Evolutionary conservation across 2,329 filamentous ascomycete genomes (phyloP).

Genomic region (Epichloe uncinata): DNA sequence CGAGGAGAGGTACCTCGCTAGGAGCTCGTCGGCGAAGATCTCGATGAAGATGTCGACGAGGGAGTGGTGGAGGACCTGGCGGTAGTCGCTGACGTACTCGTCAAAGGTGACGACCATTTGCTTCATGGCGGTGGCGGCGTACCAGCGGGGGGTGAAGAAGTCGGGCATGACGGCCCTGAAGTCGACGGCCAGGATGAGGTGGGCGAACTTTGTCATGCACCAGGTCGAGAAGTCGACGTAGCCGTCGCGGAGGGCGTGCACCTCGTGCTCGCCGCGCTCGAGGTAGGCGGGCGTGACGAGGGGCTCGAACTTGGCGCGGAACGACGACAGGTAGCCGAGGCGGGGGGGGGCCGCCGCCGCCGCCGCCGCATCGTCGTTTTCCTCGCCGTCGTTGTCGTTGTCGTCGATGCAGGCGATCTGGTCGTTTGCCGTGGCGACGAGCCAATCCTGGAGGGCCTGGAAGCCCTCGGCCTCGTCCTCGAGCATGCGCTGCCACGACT

Average conservation of each 20-base stretch:
- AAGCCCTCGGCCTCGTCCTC: slow-evolving; percentile 68
- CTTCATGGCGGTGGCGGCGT: slow-evolving; percentile 72
- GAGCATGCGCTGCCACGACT: slow-evolving; percentile 75
- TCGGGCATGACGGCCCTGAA: slow-evolving; percentile 72
- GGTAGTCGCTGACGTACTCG: slow-evolving; percentile 86
- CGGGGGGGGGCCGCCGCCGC: slow-evolving; percentile 58
- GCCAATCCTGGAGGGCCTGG: slow-evolving; percentile 85
- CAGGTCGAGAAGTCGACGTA: slow-evolving; percentile 93
- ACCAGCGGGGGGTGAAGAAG: slow-evolving; percentile 91
- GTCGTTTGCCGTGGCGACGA: slow-evolving; percentile 93
- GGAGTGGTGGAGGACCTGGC: slow-evolving; percentile 69
- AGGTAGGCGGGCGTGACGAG: slow-evolving; percentile 71
- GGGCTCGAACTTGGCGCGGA: slow-evolving; percentile 70
- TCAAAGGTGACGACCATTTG: slow-evolving; percentile 91
- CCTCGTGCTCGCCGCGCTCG: slow-evolving; percentile 58
- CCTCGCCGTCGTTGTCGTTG: slow-evolving; percentile 76
- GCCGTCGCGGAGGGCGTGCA: slow-evolving; percentile 67
- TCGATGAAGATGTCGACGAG: slow-evolving; percentile 86
- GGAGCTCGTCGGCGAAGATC: slow-evolving; percentile 82
- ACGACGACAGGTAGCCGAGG: slow-evolving; percentile 72
- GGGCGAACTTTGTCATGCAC: slow-evolving; percentile 77
- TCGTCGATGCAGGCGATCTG: slow-evolving; percentile 98
- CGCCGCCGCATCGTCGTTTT: no score
- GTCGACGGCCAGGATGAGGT: slow-evolving; percentile 81
- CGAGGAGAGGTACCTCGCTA: slow-evolving; percentile 69